Percentiles rank a stretch among this genome's conserved stretches.
Conservation (phyloP, 176 grass and related monocot genomes). For the Dendrocalamus sinicus region DNA sequence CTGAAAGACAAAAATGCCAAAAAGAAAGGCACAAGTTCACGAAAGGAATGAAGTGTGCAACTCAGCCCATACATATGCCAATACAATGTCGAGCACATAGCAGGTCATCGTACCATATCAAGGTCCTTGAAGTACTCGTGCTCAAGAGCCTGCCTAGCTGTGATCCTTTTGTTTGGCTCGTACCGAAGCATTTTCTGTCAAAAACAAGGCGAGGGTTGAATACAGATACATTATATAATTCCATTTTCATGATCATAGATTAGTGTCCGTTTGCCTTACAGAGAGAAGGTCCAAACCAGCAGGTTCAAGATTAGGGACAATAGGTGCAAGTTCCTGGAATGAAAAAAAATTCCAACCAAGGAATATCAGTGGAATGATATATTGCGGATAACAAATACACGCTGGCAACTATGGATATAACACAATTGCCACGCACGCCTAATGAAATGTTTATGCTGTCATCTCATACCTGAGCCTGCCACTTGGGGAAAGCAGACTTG, state of each 20-base stretch:
- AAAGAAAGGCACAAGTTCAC: conserved; percentile 34
- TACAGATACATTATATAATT: neutral
- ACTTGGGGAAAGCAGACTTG: conserved; percentile 94
- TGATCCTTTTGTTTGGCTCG: conserved; percentile 89
- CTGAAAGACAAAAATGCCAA: conserved; percentile 45
- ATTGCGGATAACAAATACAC: neutral
- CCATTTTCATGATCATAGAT: neutral
- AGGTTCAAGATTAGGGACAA: conserved; percentile 82
- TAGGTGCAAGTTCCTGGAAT: conserved; percentile 63
- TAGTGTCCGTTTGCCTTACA: conserved; percentile 56
- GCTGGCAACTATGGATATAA: neutral
- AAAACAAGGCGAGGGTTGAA: conserved; percentile 13
- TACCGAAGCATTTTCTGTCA: conserved; percentile 85
- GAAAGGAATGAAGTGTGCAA: conserved; percentile 41
- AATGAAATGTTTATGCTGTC: conserved; percentile 26
- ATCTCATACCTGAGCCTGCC: conserved; percentile 66
- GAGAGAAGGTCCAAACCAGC: conserved; percentile 82
- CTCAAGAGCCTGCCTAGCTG: conserved; percentile 76
- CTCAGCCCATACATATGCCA: conserved; percentile 49
- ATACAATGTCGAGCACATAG: conserved; percentile 33
- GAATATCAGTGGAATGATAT: conserved; percentile 29
- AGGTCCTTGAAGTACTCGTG: conserved; percentile 95
- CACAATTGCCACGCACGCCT: neutral
- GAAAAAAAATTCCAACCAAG: conserved; percentile 15
- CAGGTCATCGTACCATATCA: conserved; percentile 62